Base-by-base conservation (phyloP, 2,329 filamentous ascomycete species). In the Parastagonospora avenae region DNA sequence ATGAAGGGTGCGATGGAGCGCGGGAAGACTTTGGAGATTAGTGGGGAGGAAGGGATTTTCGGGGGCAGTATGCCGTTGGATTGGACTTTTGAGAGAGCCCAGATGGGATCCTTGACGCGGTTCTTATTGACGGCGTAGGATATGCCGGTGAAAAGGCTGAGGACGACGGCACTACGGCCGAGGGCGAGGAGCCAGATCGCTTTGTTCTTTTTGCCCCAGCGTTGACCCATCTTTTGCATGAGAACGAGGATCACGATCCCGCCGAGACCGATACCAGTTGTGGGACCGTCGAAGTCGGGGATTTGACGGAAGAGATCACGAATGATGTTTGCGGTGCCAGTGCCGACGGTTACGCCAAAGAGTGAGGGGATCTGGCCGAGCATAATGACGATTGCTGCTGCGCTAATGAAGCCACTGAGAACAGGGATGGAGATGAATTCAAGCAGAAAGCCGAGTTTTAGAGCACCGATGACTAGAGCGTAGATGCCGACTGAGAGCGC, bases 391-490 rank as follows among this genome's bases (percentile, higher is more conserved):
- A 88, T 81, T 30, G 84, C 85, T 1, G 85, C 85, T 1, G 85
- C 85, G 0, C 84, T 85, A 59, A 88, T 86, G 72, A 87, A 88
- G 4, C 85, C 85, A 6, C 78, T 84, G 0, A 88, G 77, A 1
- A 88, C 83, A 0, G 85, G 85, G 1, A 85, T 78, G 0, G 85
- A 87, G 57, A 88, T 83, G 59, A 86, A 88, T 52, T 88, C 84
- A 15, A 88, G 77, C 4, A 88, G 74, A 64, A 86, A 88, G 1
- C 85, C 85, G 4, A 88, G 80, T 45, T 84, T 85, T 16, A 87
- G 75, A 1, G 87, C 74, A 0, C 85, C 85, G 2, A 88, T 72
- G 12, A 79, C 76, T 16, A 88, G 77, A 12, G 81, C 77, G 59
- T 84, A 86, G 2, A 86, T 75, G 0, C 86, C 86, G 54, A 87